Base-by-base conservation (phyloP, 2,329 filamentous ascomycete genomes). In the Diaporthe amygdali region DNA sequence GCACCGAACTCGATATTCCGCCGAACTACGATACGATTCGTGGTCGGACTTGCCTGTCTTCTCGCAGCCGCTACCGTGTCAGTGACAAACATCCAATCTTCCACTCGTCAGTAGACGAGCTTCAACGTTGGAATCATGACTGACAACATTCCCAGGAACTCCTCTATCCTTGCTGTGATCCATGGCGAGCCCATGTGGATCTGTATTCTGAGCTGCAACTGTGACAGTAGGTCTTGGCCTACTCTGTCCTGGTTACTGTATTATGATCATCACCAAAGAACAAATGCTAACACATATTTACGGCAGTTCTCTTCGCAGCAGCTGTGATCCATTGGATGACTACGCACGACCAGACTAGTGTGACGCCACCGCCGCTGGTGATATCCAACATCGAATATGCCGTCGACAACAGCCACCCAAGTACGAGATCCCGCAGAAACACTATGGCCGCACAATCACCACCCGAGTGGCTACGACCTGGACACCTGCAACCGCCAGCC, bases 381-480 rank as follows among this genome's bases (percentile, higher is more conserved):
- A 63, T 63, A 34, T 63, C 56, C 56, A 63, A 63, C 56, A 12
- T 63, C 8, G 56, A 63, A 63, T 63, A 63, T 22, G 56, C 56
- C 41, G 56, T 63, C 41, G 56, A 63, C 20, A 63, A 63, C 56
- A 63, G 56, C 39, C 56, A 63, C 56, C 56, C 56, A 9, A 63
- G 39, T 12, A 41, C 27, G 8, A 63, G 56, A 34, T 63, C 41
- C 12, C 39, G 56, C 56, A 63, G 56, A 15, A 63, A 63, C 41
- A 63, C 56, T 41, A 63, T 34, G 27, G 46, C 39, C 5, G 56
- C 27, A 7, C 20, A 32, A 5, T 46, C 56, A 44, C 56, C 39
- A 30, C 56, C 56, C 6, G 56, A 63, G 39, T 63, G 56, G 56
- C 30, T 63, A 47, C 56, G 56, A 20, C 39, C 56, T 2, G 14